These are phyloP conservation scores for Tuctoria greenei DNA, from an alignment of 176 grass and related monocot species.

Conservation along the genomic window DNA sequence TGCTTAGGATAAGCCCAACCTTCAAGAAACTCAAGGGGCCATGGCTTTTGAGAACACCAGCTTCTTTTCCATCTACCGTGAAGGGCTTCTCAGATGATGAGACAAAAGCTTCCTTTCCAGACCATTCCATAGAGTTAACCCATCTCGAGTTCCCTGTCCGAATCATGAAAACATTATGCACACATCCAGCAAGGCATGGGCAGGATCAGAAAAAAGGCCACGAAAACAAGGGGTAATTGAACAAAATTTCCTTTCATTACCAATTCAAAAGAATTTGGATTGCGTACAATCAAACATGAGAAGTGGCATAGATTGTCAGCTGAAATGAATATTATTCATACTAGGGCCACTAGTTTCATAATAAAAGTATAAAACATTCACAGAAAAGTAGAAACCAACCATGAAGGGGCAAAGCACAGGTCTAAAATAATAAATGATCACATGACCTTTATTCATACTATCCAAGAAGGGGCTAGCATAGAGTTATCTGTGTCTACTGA, in stretches of 20 bases:
- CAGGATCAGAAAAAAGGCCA: constrained; percentile 1
- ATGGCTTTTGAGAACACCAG: constrained; percentile 73
- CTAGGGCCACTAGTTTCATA: background rate
- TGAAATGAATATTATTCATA: background rate
- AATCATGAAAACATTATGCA: constrained; percentile 10
- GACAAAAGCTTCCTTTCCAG: constrained; percentile 67
- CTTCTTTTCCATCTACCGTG: constrained; percentile 68
- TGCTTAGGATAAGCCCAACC: constrained; percentile 35
- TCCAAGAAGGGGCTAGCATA: background rate
- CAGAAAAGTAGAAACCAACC: constrained; percentile 1
- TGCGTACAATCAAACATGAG: background rate
- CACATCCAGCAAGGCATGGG: background rate
- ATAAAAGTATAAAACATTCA: background rate
- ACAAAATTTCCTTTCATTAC: background rate
- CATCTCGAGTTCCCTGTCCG: constrained; percentile 85
- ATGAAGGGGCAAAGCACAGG: background rate
- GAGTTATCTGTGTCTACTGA: background rate
- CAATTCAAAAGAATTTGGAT: background rate
- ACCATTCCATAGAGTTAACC: constrained; percentile 95
- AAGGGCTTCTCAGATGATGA: constrained; percentile 62
- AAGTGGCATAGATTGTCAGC: background rate
- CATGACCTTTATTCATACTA: background rate
- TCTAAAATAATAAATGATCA: constrained; percentile 1
- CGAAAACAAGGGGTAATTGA: background rate
- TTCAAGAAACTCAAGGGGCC: constrained; percentile 91